These are phyloP conservation scores for Heracleum sosnowskyi DNA, from an alignment of 129 eudicot genomes.

Conservation along the genomic window DNA sequence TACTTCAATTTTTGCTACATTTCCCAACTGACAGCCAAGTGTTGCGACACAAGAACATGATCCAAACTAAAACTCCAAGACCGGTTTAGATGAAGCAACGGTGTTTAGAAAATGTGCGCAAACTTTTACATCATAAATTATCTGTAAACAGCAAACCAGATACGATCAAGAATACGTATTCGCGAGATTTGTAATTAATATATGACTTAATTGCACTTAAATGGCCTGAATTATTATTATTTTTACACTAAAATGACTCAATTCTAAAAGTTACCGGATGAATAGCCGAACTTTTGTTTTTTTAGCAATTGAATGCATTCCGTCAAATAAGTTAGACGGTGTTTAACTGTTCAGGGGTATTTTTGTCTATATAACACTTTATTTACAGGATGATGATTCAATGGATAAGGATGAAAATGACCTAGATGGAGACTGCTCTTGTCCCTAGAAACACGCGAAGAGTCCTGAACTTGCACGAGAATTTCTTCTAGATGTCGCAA, in stretches of 20 bases:
- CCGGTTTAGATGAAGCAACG: too few relatives aligned
- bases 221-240: too few relatives aligned
- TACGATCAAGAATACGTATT: neutral
- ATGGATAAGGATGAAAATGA: slow-evolving; percentile 97
- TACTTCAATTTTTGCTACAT: neutral
- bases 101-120: too few relatives aligned
- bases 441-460: slow-evolving; percentile 98
- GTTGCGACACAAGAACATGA: neutral
- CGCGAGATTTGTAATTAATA: neutral
- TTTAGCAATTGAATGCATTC: too few relatives aligned
- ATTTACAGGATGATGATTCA: slow-evolving; percentile 90
- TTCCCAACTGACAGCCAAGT: neutral
- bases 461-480: slow-evolving; percentile 99
- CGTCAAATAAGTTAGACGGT: too few relatives aligned
- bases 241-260: too few relatives aligned
- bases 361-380: slow-evolving; percentile 4
- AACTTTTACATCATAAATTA: too few relatives aligned
- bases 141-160: too few relatives aligned
- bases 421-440: slow-evolving; percentile 89
- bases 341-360: too few relatives aligned
- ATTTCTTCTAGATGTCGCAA: slow-evolving; percentile 95
- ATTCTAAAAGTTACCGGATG: too few relatives aligned
- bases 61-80: neutral
- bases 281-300: too few relatives aligned
- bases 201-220: too few relatives aligned